Base-by-base conservation (phyloP, 805 yeast species). In the Candida cerambycidarum region DNA sequence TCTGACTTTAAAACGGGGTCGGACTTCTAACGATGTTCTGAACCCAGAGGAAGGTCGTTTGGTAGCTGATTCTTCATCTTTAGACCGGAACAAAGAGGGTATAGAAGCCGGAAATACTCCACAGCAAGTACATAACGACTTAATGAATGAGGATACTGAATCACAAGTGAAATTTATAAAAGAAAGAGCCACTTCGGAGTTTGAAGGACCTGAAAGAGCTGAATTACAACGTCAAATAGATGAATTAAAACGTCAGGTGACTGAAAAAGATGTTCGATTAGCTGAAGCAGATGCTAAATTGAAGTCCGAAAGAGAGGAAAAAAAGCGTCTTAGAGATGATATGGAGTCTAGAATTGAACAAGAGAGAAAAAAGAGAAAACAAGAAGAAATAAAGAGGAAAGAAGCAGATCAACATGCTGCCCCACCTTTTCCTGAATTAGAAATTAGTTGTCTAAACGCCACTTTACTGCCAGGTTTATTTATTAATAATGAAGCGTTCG, bases 391-490 rank as follows among this genome's bases (percentile, higher is more conserved):
- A 13, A n/a, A n/a, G n/a, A n/a, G n/a, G n/a, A n/a, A n/a, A n/a
- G n/a, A n/a, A n/a, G n/a, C n/a, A n/a, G n/a, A n/a, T n/a, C n/a
- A n/a, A n/a, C 16, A 29, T 16, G 17, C 32, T 29, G 5, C 16
- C 32, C 32, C 32, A 29, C 32, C 32, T 29, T 16, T 29, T 10
- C 13, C 32, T 29, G 32, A 29, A n/a, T 29, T 29, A 15, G 32
- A 29, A 29, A 29, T 29, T 13, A 29, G 16, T 29, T 29, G 32
- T 29, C 13, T 29, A 29, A 29, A 13, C 12, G 32, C 32, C 32
- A 29, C 17, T 5, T 29, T 29, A 29, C 17, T 15, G 32, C 32
- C 32, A n/a, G 32, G 13, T 13, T 29, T 29, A 29, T 29, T 29
- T 13, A 29, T 29, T 10, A 29, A 16, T 29, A 29, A 29, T 29